Percentiles rank a stretch among this genome's conserved stretches.
phyloP scores from a whole-genome alignment of 2,329 filamentous ascomycete genomes.

The Acephala macrosclerotiorum region DNA sequence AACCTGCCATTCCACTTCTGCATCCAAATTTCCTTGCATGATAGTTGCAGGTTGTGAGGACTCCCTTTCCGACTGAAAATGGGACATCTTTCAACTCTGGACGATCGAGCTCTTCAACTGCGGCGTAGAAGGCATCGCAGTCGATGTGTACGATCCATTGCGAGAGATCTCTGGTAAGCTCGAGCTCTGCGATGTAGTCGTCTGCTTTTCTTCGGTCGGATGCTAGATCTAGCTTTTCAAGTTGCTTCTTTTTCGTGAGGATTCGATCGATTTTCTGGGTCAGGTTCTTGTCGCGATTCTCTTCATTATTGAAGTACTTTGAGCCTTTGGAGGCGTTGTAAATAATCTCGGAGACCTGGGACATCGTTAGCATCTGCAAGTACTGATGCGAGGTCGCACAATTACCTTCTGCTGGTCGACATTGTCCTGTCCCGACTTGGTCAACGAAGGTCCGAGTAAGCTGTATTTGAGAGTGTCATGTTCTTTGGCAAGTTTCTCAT shows the following conservation, averaged over 20 bases:
- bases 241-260: slow-evolving; percentile 73
- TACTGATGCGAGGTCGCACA: too few relatives aligned
- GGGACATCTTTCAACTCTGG: slow-evolving; percentile 87
- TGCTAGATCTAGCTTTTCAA: slow-evolving; percentile 79
- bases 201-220: slow-evolving; percentile 80
- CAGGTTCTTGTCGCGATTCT: slow-evolving; percentile 79
- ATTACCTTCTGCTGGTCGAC: slow-evolving; percentile 88
- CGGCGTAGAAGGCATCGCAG: slow-evolving; percentile 97
- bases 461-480: slow-evolving; percentile 85
- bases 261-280: slow-evolving; percentile 88
- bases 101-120: slow-evolving; percentile 84
- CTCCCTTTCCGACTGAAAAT: slow-evolving; percentile 83
- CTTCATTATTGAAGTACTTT: slow-evolving; percentile 94
- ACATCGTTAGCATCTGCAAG: slow-evolving; percentile 19
- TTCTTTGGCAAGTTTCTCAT: slow-evolving; percentile 30
- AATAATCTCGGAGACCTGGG: slow-evolving; percentile 89
- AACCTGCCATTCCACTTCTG: slow-evolving; percentile 93
- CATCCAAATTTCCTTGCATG: slow-evolving; percentile 88
- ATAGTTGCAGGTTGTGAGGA: slow-evolving; percentile 81
- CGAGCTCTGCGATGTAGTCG: slow-evolving; percentile 80
- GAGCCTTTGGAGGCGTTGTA: slow-evolving; percentile 97
- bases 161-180: slow-evolving; percentile 78
- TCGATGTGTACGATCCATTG: slow-evolving; percentile 92
- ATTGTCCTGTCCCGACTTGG: slow-evolving; percentile 90
- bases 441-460: slow-evolving; percentile 87